A percentile compares a stretch with the other conserved stretches of the same genome.
These are phyloP conservation scores for Pachyrhizus erosus DNA, from an alignment of 306 rosid species.

Conservation along the genomic window DNA sequence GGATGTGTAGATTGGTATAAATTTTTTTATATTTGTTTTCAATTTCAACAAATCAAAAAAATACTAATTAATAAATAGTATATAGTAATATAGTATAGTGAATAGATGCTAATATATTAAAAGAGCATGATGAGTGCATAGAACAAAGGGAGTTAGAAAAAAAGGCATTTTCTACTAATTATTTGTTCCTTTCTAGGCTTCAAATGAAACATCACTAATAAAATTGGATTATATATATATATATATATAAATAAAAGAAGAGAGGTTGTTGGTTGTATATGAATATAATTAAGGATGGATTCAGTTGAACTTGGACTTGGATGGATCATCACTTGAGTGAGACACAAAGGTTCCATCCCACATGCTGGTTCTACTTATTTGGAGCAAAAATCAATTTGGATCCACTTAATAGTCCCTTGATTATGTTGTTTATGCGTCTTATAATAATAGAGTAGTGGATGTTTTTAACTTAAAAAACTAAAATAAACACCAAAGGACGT, in stretches of 20 bases:
- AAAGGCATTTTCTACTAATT: neutral
- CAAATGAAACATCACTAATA: conserved; percentile 31
- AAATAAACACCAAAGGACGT: conserved; percentile 1
- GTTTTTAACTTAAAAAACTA: conserved; percentile 35
- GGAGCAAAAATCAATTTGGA: conserved; percentile 43
- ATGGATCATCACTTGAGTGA: conserved; percentile 29
- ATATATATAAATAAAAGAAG: neutral
- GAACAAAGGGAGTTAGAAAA: too few species aligned
- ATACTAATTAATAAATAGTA: too few species aligned
- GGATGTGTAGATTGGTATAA: too few species aligned
- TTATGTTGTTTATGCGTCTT: conserved; percentile 9
- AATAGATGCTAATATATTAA: too few species aligned
- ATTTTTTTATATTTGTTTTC: too few species aligned
- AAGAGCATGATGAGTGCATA: too few species aligned
- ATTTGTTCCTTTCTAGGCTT: conserved; percentile 25
- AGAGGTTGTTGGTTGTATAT: neutral
- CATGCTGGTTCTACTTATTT: conserved; percentile 45
- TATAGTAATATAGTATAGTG: too few species aligned
- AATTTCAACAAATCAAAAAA: too few species aligned
- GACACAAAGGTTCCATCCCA: conserved; percentile 47
- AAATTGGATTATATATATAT: neutral
- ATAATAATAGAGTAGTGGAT: conserved; percentile 36
- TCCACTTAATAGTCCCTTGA: conserved; percentile 37
- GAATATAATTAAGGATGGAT: conserved; percentile 24
- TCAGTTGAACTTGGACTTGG: conserved; percentile 34